Base-by-base conservation (phyloP, 2,329 filamentous ascomycete genomes). In the Alternaria longipes region DNA sequence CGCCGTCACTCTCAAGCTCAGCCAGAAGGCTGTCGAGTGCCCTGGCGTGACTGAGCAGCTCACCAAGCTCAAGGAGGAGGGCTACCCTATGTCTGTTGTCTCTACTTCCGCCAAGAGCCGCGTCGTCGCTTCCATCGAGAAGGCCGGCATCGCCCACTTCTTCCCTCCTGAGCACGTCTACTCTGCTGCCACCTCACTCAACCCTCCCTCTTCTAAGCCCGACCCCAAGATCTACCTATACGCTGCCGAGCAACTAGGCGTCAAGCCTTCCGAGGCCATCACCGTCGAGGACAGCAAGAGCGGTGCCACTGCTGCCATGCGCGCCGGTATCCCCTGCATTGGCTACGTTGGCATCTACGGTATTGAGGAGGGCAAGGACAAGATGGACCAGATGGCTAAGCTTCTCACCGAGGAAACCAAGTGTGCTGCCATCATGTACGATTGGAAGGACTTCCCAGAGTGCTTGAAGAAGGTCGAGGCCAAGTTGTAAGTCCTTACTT, bases 221-320 rank as follows among this genome's bases (percentile, higher is more conserved):
- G 91, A 97, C 80, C 93, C 94, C 18, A 91, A 92, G 68, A 90
- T 97, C 81, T 97, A 97, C 83, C 81, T 93, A 66, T 86, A 90
- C 78, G 91, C 93, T 22, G 87, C 93, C 76, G 82, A 93, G 80
- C 82, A 87, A 75, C 85, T 96, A 53, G 90, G 90, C 63, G 90
- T 90, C 81, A 87, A 85, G 72, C 83, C 92, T 2, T 82, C 83
- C 47, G 90, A 96, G 84, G 89, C 87, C 67, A 85, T 97, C 32
- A 91, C 93, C 24, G 87, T 97, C 60, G 93, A 97, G 84, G 93
- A 97, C 83, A 92, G 89, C 84, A 92, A 91, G 86, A 93, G 90
- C 70, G 93, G 93, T 63, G 91, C 91, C 44, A 86, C 91, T 59
- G 92, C 91, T 67, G 90, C 89, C 60, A 88, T 89, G 73, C 86